Base-by-base conservation (phyloP, 176 grass and related monocot genomes). In the Elymus sibiricus region DNA sequence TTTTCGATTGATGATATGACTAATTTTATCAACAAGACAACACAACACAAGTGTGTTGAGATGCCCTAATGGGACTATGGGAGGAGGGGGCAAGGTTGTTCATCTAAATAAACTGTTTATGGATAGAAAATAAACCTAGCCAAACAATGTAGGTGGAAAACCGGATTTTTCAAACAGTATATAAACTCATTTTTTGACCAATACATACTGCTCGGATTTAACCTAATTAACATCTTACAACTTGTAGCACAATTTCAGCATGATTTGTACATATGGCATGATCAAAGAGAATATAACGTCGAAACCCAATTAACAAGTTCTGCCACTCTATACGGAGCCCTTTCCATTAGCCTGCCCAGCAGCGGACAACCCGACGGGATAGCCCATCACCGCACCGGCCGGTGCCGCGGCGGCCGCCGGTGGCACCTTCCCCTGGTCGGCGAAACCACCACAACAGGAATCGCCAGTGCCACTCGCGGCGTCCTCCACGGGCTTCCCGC, bases 321-420 rank as follows among this genome's bases (percentile, higher is more conserved):
- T 22, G 28, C 3, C 17, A 78, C 14, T 11, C 39, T 64, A 80
- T 9, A n/a, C 8, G 5, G 19, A 75, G 6, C 67, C 34, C 44
- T 22, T 44, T 35, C 29, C 39, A 16, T 39, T 13, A 53, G 21
- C 34, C 19, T 9, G 78, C 7, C 68, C 69, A n/a, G 27, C 55
- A 28, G 35, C 26, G 22, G 71, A 62, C 47, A 65, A 75, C 60
- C 75, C 81, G 35, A 87, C 28, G 28, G 89, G 89, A 25, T 70
- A 88, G 6, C 89, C 89, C 76, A 88, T 91, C 47, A 76, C 89
- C 47, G n/a, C 69, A 61, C 89, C 85, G 16, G 84, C 62, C 17
- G 83, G 82, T 38, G 77, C 31, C 11, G 9, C 24, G 14, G 56
- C 42, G 25, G 14, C 22, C 14, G 63, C 31, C 8, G 40, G 16